Evolutionary conservation across 495 filamentous ascomycete species (phyloP), one percentile per base, ranked within the genome.

Genomic region (Bryoglossum gracile): DNA sequence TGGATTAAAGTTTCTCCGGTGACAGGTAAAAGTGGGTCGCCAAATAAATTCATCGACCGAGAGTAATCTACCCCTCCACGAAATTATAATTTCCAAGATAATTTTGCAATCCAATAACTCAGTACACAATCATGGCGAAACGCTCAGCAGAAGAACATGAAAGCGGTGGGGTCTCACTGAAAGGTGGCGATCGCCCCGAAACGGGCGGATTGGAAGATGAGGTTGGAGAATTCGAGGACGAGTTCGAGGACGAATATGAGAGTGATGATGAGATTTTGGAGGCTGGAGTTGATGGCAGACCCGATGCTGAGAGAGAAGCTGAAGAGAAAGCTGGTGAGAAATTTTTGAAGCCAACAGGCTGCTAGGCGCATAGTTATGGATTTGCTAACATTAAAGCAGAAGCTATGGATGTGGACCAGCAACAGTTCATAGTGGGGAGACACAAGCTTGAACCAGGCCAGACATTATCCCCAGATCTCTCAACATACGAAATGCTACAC

Each of bases 401-500:
- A 55, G 79, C 80, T 14, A 96, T 95, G 91, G 88, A 96, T 21
- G 77, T 97, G 30, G 92, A 96, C 65, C 78, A 83, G 61, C 77
- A 86, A 61, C 92, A 88, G 26, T 96, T 95, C 68, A 95, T 98
- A 60, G 87, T 90, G 47, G 89, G 90, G 37, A 77, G 92, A 52
- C 82, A 88, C 58, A 86, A 87, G 66, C 76, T 96, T 46, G 83
- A 82, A 44, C 81, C 87, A 26, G 91, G 87, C 51, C 87, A 98
- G 71, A 92, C 87, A 8, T 75, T 98, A 22, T 77, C 87, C 9
- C 90, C 92, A 11, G 92, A 98, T 65, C 71, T 83, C 30, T 88
- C 84, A 5, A 89, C 92, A 2, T 98, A 98, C 68, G 81, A 95
- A 58, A 92, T 98, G 89, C 81, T 97, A 25, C 92, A 98, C 70